These are phyloP conservation scores for Chaetomium sp. DNA, from an alignment of 2,329 filamentous ascomycete genomes.

Conservation along the genomic window DNA sequence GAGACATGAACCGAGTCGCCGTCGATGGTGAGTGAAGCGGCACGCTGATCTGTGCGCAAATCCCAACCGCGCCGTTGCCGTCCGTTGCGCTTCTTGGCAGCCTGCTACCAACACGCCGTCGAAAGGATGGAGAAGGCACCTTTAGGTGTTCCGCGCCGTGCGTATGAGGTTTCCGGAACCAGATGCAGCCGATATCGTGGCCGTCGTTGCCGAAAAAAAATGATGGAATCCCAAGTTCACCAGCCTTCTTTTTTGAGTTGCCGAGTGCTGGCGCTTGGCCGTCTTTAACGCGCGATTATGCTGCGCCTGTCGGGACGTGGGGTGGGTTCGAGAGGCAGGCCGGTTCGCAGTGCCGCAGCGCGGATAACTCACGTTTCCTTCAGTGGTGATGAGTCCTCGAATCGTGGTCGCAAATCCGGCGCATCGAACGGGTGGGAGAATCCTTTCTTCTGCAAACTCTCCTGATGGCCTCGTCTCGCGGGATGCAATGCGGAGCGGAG, in stretches of 20 bases:
- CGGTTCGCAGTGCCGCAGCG: slow-evolving; percentile 20
- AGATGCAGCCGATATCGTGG: slow-evolving; percentile 19
- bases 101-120: slow-evolving; percentile 22
- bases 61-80: slow-evolving; percentile 20
- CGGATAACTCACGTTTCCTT: not conserved
- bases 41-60: slow-evolving; percentile 32
- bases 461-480: not conserved
- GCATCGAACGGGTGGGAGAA: not conserved
- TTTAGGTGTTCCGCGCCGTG: slow-evolving; percentile 5
- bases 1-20: slow-evolving; percentile 27
- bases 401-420: slow-evolving; percentile 6
- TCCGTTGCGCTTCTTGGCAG: slow-evolving; percentile 17
- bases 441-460: not conserved
- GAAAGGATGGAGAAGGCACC: not conserved
- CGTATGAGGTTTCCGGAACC: slow-evolving; percentile 14
- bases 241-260: slow-evolving; percentile 23
- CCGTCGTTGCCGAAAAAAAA: slow-evolving; percentile 5
- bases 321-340: slow-evolving; percentile 27
- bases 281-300: slow-evolving; percentile 51
- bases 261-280: slow-evolving; percentile 42
- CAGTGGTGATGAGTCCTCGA: not conserved
- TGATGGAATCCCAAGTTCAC: not conserved
- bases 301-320: slow-evolving; percentile 44
- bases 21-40: slow-evolving; percentile 17
- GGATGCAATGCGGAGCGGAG: slow-evolving; percentile 8